Conservation (phyloP, 805 yeast species). For the Candida krabiensis region DNA sequence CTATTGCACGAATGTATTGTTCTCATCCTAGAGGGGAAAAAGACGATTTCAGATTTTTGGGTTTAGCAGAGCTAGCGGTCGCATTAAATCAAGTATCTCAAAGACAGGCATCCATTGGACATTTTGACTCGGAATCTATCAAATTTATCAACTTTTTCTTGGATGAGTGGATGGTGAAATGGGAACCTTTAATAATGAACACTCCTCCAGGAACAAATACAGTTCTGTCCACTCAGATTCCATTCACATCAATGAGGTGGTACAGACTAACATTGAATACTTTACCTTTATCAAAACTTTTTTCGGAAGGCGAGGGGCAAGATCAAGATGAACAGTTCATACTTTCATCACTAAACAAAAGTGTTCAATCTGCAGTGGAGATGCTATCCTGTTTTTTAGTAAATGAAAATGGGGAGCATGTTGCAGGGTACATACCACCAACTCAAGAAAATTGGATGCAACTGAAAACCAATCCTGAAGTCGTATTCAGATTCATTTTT, state of each 20-base stretch:
- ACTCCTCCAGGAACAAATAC: conserved; percentile 1
- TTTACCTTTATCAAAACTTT: conserved; percentile 11
- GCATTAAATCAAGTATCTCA: conserved; percentile 12
- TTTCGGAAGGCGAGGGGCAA: conserved; percentile 4
- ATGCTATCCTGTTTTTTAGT: conserved; percentile 17
- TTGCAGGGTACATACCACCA: conserved; percentile 12
- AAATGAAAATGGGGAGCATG: conserved; percentile 6
- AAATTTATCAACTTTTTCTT: conserved; percentile 11
- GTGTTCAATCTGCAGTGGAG: conserved; percentile 18
- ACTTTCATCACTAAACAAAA: conserved; percentile 13
- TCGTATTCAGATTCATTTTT: conserved; percentile 8
- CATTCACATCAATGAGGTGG: conserved; percentile 23
- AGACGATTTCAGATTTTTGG: conserved; percentile 16
- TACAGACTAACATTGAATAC: conserved; percentile 14
- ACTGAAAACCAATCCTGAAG: conserved; percentile 2
- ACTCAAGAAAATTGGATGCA: conserved; percentile 13
- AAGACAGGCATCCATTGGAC: too few species aligned
- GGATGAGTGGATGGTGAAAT: conserved; percentile 16
- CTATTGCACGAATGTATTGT: conserved; percentile 11
- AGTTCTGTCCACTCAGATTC: conserved; percentile 8
- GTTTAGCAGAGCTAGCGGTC: conserved; percentile 17
- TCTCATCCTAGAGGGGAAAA: conserved; percentile 9
- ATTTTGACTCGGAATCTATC: conserved; percentile 9
- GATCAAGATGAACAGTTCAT: conserved; percentile 11
- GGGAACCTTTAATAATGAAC: conserved; percentile 9